Evolutionary conservation across 164 flowering plant species (phyloP).

Genomic region (Warburgia ugandensis): DNA sequence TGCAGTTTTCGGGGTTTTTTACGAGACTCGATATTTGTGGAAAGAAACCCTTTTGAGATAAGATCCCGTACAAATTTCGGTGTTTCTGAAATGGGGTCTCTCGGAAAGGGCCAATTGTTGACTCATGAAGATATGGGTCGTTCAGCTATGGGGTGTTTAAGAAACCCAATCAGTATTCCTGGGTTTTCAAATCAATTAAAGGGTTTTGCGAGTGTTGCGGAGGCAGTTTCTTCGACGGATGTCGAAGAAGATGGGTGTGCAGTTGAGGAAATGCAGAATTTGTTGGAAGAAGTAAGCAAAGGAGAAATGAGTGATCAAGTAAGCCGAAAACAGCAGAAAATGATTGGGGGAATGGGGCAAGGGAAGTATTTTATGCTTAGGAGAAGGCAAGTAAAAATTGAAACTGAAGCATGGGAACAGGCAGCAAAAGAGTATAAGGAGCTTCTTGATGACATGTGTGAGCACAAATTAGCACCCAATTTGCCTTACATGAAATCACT

Average conservation of each 20-base stretch:
- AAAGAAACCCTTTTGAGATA: no score
- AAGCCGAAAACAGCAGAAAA: conserved; percentile 8
- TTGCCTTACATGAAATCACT: conserved; percentile 89
- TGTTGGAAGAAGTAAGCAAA: conserved; percentile 31
- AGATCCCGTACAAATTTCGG: background rate
- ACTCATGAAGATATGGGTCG: background rate
- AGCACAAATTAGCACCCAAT: conserved; percentile 82
- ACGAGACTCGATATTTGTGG: background rate
- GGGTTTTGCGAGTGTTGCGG: conserved; percentile 62
- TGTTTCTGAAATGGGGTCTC: no score
- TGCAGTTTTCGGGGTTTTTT: background rate
- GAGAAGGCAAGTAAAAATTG: conserved; percentile 77
- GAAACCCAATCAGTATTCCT: background rate
- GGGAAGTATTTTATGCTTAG: conserved; percentile 36
- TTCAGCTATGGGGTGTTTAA: background rate
- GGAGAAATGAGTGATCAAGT: conserved; percentile 19
- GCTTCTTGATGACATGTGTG: conserved; percentile 82
- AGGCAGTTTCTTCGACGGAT: conserved; percentile 44
- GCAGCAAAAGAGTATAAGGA: conserved; percentile 85
- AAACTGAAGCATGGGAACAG: conserved; percentile 86
- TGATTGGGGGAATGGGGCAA: conserved; percentile 25
- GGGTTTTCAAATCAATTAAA: conserved; percentile 12
- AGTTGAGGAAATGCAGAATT: conserved; percentile 39
- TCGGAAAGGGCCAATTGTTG: no score
- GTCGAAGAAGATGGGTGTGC: conserved; percentile 44